Evolutionary conservation across 2,329 filamentous ascomycete species (phyloP).

Genomic region (Penicillium sp.): DNA sequence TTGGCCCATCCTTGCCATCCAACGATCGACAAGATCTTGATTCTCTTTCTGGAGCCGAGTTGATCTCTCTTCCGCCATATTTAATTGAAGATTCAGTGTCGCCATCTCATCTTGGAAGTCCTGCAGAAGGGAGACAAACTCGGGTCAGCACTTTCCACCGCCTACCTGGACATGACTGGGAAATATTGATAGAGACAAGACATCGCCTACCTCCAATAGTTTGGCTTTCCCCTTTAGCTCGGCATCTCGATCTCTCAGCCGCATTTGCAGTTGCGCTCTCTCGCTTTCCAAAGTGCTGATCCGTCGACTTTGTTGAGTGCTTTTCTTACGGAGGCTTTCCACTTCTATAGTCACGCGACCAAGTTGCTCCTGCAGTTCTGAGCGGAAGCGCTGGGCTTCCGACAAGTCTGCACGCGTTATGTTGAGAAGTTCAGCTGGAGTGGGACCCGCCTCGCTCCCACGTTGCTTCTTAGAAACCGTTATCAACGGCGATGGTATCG

Average conservation of each 20-base stretch:
- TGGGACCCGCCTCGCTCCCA: slow-evolving; percentile 21
- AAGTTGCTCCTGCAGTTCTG: slow-evolving; percentile 66
- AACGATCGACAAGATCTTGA: slow-evolving; percentile 82
- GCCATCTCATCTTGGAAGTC: slow-evolving; percentile 93
- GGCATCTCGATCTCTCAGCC: slow-evolving; percentile 77
- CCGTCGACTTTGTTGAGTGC: slow-evolving; percentile 60
- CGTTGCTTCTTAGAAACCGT: slow-evolving; percentile 30
- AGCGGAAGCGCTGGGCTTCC: slow-evolving; percentile 73
- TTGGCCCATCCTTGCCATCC: slow-evolving; percentile 83
- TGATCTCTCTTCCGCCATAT: slow-evolving; percentile 76
- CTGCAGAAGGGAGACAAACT: slow-evolving; percentile 39
- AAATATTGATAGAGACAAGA: background rate
- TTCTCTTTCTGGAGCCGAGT: slow-evolving; percentile 79
- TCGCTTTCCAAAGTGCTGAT: slow-evolving; percentile 66
- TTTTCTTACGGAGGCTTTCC: slow-evolving; percentile 60
- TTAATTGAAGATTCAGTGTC: slow-evolving; percentile 81
- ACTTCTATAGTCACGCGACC: slow-evolving; percentile 65
- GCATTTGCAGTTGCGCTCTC: slow-evolving; percentile 61
- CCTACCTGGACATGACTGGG: background rate
- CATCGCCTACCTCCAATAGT: slow-evolving; percentile 67
- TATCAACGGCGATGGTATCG: slow-evolving; percentile 31
- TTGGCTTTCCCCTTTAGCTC: slow-evolving; percentile 83
- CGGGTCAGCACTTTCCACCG: background rate
- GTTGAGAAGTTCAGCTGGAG: slow-evolving; percentile 36
- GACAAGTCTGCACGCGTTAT: slow-evolving; percentile 66